phyloP scores from a whole-genome alignment of 805 yeast species.

The Yarrowia sp. region DNA sequence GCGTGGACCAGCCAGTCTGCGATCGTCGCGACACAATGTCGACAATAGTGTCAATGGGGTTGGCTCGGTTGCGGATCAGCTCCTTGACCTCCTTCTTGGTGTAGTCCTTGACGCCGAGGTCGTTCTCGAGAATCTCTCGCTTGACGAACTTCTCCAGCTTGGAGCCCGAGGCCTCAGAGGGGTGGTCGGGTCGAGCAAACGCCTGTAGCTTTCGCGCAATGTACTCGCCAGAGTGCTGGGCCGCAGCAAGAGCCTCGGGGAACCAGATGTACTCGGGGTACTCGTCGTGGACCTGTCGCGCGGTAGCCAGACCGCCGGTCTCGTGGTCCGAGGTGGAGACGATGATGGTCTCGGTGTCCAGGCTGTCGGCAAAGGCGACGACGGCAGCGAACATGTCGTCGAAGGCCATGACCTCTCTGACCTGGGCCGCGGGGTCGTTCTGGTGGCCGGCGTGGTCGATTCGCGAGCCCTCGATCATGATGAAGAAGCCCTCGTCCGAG shows the following conservation, averaged over 20 bases:
- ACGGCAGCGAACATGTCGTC: constrained; percentile 79
- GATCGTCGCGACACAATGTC: constrained; percentile 77
- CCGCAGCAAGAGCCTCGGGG: constrained; percentile 70
- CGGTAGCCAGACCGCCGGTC: constrained; percentile 90
- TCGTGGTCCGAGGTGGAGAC: constrained; percentile 91
- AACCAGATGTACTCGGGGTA: constrained; percentile 90
- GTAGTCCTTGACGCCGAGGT: constrained; percentile 63
- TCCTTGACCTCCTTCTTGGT: constrained; percentile 52
- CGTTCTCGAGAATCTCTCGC: constrained; percentile 55
- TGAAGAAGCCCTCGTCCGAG: constrained; percentile 79
- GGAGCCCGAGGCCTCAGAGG: constrained; percentile 20
- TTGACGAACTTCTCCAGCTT: constrained; percentile 48
- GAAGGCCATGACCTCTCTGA: constrained; percentile 82
- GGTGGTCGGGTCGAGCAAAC: constrained; percentile 34
- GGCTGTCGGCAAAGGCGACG: constrained; percentile 59
- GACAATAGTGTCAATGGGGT: constrained; percentile 53
- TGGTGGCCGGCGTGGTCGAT: constrained; percentile 95
- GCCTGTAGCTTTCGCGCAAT: constrained; percentile 49
- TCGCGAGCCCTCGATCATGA: constrained; percentile 86
- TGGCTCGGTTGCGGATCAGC: constrained; percentile 41
- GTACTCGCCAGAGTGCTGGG: constrained; percentile 75
- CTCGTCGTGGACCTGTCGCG: constrained; percentile 63
- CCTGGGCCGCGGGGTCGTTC: constrained; percentile 94
- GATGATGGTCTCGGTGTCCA: constrained; percentile 73
- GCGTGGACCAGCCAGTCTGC: constrained; percentile 93